These are phyloP conservation scores for Penicillium fuscoglaucum DNA, from an alignment of 2,329 filamentous ascomycete species.

Conservation along the genomic window DNA sequence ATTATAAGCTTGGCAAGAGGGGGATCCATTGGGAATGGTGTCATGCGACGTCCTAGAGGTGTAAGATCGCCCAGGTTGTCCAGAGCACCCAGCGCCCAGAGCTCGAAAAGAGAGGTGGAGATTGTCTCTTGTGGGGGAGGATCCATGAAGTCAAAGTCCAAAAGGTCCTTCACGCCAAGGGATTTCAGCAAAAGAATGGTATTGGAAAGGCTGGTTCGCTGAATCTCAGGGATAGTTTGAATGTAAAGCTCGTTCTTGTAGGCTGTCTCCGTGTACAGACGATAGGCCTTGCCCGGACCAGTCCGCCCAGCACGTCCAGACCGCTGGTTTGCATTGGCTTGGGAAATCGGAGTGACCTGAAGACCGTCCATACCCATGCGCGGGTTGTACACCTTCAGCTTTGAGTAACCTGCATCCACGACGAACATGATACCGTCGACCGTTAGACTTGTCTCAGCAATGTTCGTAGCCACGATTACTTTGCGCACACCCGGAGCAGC, in stretches of 20 bases:
- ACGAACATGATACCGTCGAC: conserved; percentile 99
- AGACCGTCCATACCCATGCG: conserved; percentile 99
- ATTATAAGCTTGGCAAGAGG: conserved; percentile 93
- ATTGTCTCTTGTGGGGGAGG: conserved; percentile 97
- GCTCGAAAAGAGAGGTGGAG: conserved; percentile 92
- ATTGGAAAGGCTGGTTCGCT: conserved; percentile 92
- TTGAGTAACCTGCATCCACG: conserved; percentile 92
- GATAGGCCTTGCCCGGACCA: conserved; percentile 91
- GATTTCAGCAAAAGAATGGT: conserved; percentile 93
- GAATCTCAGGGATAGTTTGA: conserved; percentile 95
- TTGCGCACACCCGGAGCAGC: conserved; percentile 89
- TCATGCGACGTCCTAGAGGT: conserved; percentile 85
- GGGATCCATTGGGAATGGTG: conserved; percentile 96
- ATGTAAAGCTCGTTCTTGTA: conserved; percentile 96
- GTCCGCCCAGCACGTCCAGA: conserved; percentile 92
- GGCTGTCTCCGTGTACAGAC: conserved; percentile 89
- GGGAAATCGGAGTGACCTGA: conserved; percentile 95
- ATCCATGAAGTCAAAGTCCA: conserved; percentile 99
- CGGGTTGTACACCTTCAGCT: conserved; percentile 97
- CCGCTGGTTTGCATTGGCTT: conserved; percentile 91
- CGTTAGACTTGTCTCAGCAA: conserved; percentile 95
- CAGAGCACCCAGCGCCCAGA: conserved; percentile 91
- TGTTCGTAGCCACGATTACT: conserved; percentile 97
- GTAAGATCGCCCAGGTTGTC: conserved; percentile 94
- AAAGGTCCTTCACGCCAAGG: conserved; percentile 84